Evolutionary conservation across 495 filamentous ascomycete genomes (phyloP).

Genomic region (Emericellopsis terricola): DNA sequence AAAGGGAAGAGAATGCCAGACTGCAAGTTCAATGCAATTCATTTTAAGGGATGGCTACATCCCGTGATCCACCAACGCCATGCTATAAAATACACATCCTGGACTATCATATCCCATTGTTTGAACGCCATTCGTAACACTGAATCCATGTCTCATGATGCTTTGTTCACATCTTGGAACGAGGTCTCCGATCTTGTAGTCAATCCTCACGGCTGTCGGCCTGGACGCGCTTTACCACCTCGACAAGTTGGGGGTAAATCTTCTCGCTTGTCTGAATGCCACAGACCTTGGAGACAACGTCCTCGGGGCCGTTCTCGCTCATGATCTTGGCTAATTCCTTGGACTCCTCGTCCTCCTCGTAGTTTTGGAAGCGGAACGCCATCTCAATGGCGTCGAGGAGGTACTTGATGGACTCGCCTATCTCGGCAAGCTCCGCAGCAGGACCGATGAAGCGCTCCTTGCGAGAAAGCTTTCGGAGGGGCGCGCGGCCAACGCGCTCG

Average conservation of each 20-base stretch:
- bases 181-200: no score
- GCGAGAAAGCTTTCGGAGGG: slow-evolving; percentile 76
- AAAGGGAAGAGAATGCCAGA: no score
- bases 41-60: no score
- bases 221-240: slow-evolving; percentile 68
- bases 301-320: slow-evolving; percentile 45
- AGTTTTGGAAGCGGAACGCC: slow-evolving; percentile 84
- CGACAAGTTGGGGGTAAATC: slow-evolving; percentile 50
- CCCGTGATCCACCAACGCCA: no score
- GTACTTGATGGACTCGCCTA: slow-evolving; percentile 46
- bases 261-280: slow-evolving; percentile 55
- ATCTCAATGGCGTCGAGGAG: slow-evolving; percentile 65
- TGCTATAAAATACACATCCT: no score
- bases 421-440: slow-evolving; percentile 66
- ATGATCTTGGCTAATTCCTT: slow-evolving; percentile 67
- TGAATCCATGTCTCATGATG: no score
- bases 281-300: slow-evolving; percentile 52
- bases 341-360: slow-evolving; percentile 76
- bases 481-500: slow-evolving; percentile 88
- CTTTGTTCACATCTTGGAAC: no score
- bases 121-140: no score
- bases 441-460: slow-evolving; percentile 94
- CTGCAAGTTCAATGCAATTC: no score
- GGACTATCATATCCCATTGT: no score
- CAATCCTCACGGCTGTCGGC: slow-evolving; percentile 23